Conservation (phyloP, 768 basidiomycete genomes). For the Lyophyllum semitale region DNA sequence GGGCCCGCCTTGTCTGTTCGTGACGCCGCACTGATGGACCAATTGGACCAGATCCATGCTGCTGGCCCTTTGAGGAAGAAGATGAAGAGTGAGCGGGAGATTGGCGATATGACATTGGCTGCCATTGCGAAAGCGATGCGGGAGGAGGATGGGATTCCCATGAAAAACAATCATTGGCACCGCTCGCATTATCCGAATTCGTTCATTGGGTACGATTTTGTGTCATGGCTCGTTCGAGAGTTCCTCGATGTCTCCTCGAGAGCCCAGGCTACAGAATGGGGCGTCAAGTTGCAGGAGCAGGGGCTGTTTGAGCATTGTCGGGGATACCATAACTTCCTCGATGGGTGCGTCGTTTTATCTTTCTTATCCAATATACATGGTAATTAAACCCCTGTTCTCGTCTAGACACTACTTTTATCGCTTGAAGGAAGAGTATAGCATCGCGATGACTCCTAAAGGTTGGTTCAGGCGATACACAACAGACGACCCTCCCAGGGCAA, state of each 20-base stretch:
- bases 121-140: conserved; percentile 83
- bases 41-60: conserved; percentile 80
- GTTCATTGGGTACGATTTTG: conserved; percentile 88
- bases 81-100: conserved; percentile 75
- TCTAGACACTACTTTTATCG: conserved; percentile 87
- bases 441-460: conserved; percentile 66
- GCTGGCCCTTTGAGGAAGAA: conserved; percentile 77
- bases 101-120: conserved; percentile 61
- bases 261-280: conserved; percentile 80
- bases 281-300: conserved; percentile 71
- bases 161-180: conserved; percentile 88
- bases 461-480: conserved; percentile 70
- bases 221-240: conserved; percentile 90
- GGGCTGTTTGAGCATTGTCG: conserved; percentile 87
- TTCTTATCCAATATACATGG: not conserved
- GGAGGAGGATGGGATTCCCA: conserved; percentile 80
- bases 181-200: conserved; percentile 70
- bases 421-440: conserved; percentile 73
- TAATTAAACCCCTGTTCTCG: conserved; percentile 3
- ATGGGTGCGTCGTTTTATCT: conserved; percentile 60
- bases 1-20: conserved; percentile 78
- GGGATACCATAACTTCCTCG: conserved; percentile 79
- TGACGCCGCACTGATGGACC: conserved; percentile 77
- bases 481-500: conserved; percentile 38
- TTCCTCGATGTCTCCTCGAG: conserved; percentile 87